Evolutionary conservation across 345 rosid species (phyloP), one percentile per base, ranked within the genome.

Genomic region (Viola odorata): DNA sequence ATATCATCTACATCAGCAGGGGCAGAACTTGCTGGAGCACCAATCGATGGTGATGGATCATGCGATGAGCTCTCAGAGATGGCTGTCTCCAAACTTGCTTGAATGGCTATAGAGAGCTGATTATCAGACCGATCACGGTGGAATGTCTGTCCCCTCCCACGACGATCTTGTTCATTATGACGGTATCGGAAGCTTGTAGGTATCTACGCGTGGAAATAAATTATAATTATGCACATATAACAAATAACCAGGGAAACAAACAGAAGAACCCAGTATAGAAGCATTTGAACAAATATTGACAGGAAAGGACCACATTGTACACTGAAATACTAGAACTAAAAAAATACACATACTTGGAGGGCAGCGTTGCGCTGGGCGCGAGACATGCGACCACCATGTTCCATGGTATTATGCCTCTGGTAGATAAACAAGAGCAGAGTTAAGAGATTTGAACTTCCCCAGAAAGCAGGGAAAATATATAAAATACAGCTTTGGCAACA

Each of bases 311-410:
- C 45, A 53, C 36, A 37, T 16, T 16, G 14, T 5, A 14, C 12
- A 6, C 37, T 50, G 38, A 6, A 11, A n/a, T 47, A 52, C 53
- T 45, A 53, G 7, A 45, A 15, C 47, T 50, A 40, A 44, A 39
- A 58, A 57, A 58, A 8, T 3, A 53, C 58, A 66, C 73, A 38
- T 72, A 65, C 99, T 91, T 94, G 96, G n/a, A 94, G 88, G 53
- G 91, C 97, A 71, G 94, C 96, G 79, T 69, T 95, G 6, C 99
- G 86, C 80, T 88, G 81, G 5, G 97, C 75, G 63, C 97, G 91
- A 69, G 99, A 88, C 96, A 91, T 91, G 51, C 75, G 86, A 53
- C 97, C 99, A 37, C 88, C 99, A 80, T 95, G 99, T 70, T 91
- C 99, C 42, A 82, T 75, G 0, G 91, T 63, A 76, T 88, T 88